phyloP scores from a whole-genome alignment of 2,329 filamentous ascomycete species.

The Colletotrichum sp. region DNA sequence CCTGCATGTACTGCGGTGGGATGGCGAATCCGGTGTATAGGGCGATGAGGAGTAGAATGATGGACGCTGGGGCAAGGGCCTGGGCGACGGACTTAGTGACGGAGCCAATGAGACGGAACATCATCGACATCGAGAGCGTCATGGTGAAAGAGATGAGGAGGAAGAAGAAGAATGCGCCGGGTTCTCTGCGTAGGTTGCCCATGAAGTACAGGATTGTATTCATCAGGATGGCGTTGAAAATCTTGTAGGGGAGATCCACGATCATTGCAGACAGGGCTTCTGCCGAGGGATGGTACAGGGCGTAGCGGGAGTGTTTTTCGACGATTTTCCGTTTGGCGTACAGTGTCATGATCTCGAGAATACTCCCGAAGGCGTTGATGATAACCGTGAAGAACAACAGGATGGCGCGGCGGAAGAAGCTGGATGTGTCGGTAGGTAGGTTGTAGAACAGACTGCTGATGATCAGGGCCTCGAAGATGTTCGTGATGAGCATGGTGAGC shows the following conservation, averaged over 20 bases:
- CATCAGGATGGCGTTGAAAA: conserved; percentile 35
- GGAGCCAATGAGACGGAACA: conserved; percentile 55
- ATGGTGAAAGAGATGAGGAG: conserved; percentile 63
- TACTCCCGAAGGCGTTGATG: conserved; percentile 51
- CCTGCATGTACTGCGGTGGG: conserved; percentile 49
- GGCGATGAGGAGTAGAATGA: conserved; percentile 50
- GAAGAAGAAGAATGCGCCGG: conserved; percentile 70
- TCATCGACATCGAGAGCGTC: conserved; percentile 68
- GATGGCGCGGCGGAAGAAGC: conserved; percentile 50
- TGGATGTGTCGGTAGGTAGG: conserved; percentile 42
- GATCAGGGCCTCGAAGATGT: conserved; percentile 55
- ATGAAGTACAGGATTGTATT: conserved; percentile 48
- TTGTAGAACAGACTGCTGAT: conserved; percentile 58
- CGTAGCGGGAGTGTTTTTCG: conserved; percentile 44
- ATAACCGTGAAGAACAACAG: conserved; percentile 60
- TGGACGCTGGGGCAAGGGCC: conserved; percentile 56
- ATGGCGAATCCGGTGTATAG: conserved; percentile 55
- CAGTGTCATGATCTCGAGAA: conserved; percentile 41
- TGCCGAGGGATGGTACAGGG: conserved; percentile 41
- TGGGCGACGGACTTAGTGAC: conserved; percentile 54
- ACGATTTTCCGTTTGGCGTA: conserved; percentile 41
- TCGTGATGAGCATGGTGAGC: conserved; percentile 42
- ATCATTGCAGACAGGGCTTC: conserved; percentile 31
- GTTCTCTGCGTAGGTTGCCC: conserved; percentile 46
- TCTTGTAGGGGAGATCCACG: conserved; percentile 38